These are phyloP conservation scores for Lagenaria siceraria DNA, from an alignment of 306 rosid species.

Conservation along the genomic window DNA sequence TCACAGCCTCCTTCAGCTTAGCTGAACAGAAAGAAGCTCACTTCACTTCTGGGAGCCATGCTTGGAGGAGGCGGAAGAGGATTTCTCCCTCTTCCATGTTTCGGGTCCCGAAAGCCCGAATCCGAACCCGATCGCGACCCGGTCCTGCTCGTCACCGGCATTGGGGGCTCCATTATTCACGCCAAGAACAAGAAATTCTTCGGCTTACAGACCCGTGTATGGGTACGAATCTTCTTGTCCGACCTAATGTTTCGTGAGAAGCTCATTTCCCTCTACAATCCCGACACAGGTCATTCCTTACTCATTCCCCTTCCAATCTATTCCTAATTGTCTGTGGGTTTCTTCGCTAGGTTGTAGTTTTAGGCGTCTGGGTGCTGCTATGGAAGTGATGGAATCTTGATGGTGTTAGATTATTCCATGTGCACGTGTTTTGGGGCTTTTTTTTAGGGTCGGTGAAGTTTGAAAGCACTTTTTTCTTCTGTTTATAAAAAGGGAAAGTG, in stretches of 20 bases:
- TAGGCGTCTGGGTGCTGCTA: background rate
- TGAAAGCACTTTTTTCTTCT: background rate
- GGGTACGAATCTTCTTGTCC: slow-evolving; percentile 75
- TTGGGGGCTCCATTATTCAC: slow-evolving; percentile 78
- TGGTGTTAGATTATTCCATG: background rate
- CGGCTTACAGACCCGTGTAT: slow-evolving; percentile 68
- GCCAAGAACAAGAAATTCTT: slow-evolving; percentile 40
- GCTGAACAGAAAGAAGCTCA: background rate
- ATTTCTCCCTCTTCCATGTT: slow-evolving; percentile 33
- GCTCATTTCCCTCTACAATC: slow-evolving; percentile 65
- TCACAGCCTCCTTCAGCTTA: background rate
- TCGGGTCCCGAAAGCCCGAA: slow-evolving; percentile 25
- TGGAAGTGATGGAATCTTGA: background rate
- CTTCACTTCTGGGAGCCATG: slow-evolving; percentile 3
- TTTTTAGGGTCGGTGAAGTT: background rate
- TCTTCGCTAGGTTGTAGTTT: background rate
- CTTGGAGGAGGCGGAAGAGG: background rate
- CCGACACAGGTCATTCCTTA: slow-evolving; percentile 62
- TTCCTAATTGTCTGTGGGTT: background rate
- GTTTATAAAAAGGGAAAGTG: background rate
- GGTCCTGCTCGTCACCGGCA: slow-evolving; percentile 66
- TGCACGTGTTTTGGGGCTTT: background rate
- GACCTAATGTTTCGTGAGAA: slow-evolving; percentile 65
- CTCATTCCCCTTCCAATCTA: background rate
- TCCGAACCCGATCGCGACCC: slow-evolving; percentile 56